These are phyloP conservation scores for Boletus subluridellus DNA, from an alignment of 1,284 basidiomycete genomes.

Conservation along the genomic window DNA sequence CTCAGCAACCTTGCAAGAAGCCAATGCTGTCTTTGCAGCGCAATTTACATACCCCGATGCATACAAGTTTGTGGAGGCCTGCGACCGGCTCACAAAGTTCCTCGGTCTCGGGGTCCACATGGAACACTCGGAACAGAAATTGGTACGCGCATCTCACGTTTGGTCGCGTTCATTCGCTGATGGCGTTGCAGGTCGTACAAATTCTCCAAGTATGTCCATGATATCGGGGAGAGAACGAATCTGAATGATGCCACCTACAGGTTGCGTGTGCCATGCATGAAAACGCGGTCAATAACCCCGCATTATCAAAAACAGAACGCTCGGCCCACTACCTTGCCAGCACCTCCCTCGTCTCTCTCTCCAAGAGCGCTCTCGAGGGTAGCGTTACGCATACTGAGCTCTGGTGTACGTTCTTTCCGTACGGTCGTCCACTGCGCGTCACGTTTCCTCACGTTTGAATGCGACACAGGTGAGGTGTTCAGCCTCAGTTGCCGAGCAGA, in stretches of 20 bases:
- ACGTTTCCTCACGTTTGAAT: slow-evolving; percentile 1
- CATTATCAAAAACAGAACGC: slow-evolving; percentile 11
- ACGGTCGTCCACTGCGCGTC: not conserved
- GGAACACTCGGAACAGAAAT: slow-evolving; percentile 11
- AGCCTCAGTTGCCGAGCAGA: slow-evolving; percentile 7
- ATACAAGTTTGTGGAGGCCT: slow-evolving; percentile 7
- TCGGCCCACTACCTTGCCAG: slow-evolving; percentile 11
- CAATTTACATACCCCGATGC: slow-evolving; percentile 17
- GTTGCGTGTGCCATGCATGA: slow-evolving; percentile 27
- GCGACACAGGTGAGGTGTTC: slow-evolving; percentile 12
- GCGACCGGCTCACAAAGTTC: slow-evolving; percentile 15
- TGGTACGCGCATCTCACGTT: slow-evolving; percentile 1
- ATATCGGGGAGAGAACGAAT: not conserved
- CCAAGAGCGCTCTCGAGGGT: not conserved
- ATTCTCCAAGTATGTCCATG: slow-evolving; percentile 19
- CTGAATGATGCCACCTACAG: slow-evolving; percentile 11
- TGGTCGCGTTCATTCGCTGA: slow-evolving; percentile 4
- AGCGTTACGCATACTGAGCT: not conserved
- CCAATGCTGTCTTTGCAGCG: slow-evolving; percentile 15
- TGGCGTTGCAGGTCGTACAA: slow-evolving; percentile 15
- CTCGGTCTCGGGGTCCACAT: slow-evolving; percentile 6
- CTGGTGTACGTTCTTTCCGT: slow-evolving; percentile 16
- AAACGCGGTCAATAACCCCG: slow-evolving; percentile 18
- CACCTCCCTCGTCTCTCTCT: slow-evolving; percentile 13
- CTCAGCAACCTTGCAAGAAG: slow-evolving; percentile 2